Evolutionary conservation across 2,329 filamentous ascomycete species (phyloP).

Genomic region (Alternaria consortialis): DNA sequence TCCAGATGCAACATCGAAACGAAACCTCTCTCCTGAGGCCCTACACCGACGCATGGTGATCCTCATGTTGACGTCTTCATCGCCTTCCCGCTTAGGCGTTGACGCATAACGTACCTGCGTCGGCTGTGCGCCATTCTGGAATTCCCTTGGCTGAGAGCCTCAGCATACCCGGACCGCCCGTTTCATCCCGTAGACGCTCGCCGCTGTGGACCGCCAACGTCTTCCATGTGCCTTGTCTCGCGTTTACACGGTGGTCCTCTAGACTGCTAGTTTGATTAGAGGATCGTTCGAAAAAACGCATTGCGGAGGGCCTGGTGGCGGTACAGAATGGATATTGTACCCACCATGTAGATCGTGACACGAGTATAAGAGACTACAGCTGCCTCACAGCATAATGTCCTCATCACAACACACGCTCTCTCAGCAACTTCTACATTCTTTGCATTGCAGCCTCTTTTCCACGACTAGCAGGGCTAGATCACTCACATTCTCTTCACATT

Average conservation of each 20-base stretch:
- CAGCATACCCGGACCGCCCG: conserved; percentile 32
- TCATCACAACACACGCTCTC: conserved; percentile 33
- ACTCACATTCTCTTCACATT: conserved; percentile 25
- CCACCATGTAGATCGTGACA: conserved; percentile 7
- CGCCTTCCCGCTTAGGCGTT: conserved; percentile 28
- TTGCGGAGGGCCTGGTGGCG: conserved; percentile 20
- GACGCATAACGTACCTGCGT: conserved; percentile 44
- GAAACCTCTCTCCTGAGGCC: conserved; percentile 36
- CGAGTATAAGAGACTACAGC: conserved; percentile 38
- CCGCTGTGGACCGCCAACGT: conserved; percentile 34
- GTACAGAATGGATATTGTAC: conserved; percentile 8
- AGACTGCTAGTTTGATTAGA: conserved; percentile 44
- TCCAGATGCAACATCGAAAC: conserved; percentile 30
- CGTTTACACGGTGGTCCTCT: conserved; percentile 30
- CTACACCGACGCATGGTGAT: conserved; percentile 22
- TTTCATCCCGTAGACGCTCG: conserved; percentile 47
- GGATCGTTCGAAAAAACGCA: conserved; percentile 29
- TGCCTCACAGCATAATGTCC: conserved; percentile 14
- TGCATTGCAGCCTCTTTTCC: conserved; percentile 21
- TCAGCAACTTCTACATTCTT: conserved; percentile 29
- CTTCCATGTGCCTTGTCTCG: conserved; percentile 37
- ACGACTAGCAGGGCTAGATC: conserved; percentile 45
- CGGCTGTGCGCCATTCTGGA: conserved; percentile 16
- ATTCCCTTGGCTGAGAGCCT: conserved; percentile 44
- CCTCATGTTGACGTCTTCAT: conserved; percentile 20